Base-by-base conservation (phyloP, 2,329 filamentous ascomycete genomes). In the Chalara sp. region DNA sequence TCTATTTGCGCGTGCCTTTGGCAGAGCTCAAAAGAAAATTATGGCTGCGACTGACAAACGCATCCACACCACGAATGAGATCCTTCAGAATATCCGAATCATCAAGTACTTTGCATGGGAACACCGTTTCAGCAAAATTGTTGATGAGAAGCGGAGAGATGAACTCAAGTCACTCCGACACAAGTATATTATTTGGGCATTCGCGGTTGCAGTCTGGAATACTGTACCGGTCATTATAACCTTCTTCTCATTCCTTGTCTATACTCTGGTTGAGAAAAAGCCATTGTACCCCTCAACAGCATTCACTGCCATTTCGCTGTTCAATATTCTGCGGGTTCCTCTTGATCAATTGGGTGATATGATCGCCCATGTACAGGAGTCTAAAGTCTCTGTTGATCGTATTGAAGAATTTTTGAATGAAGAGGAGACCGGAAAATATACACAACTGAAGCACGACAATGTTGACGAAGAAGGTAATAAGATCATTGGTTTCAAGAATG, bases 31-130 rank as follows among this genome's bases (percentile, higher is more conserved):
- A 65, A 95, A 95, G 71, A 81, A 83, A 58, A 97, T 99, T 62
- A 83, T 97, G 72, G 81, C 87, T 48, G 90, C 90, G 21, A 99
- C 93, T 3, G 93, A 99, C 70, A 93, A 93, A 64, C 84, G 93
- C 48, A 97, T 99, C 56, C 89, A 96, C 65, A 86, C 90, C 5
- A 99, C 93, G 5, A 99, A 99, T 66, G 93, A 99, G 69, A 87
- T 97, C 6, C 75, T 99, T 31, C 91, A 95, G 65, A 99, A 97
- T 62, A 97, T 99, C 58, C 84, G 93, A 47, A 96, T 99, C 66
- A 97, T 99, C 79, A 99, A 99, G 67, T 99, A 93, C 69, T 99
- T 99, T 66, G 92, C 93, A 0, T 99, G 93, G 93, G 93, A 99
- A 68, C 83, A 90, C 61, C 86, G 92, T 2, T 99, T 96, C 66